Conservation (phyloP, 495 filamentous ascomycete genomes). For the Bathelium albidoporum region DNA sequence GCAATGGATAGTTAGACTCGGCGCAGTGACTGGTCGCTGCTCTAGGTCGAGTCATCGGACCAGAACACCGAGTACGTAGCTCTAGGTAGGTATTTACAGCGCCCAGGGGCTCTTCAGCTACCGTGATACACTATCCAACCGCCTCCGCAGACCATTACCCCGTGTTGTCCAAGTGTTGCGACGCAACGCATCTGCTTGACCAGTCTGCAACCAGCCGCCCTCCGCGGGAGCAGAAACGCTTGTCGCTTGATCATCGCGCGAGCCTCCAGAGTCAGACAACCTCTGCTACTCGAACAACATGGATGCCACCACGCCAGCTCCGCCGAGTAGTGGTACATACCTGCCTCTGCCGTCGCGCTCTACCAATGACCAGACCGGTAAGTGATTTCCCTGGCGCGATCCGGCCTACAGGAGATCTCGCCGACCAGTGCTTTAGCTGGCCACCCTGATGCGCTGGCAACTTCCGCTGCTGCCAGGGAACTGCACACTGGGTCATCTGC, state of each 20-base stretch:
- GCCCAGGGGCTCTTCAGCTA: neutral
- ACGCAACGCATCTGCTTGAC: neutral
- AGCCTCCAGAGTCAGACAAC: neutral
- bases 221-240: neutral
- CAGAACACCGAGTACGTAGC: neutral
- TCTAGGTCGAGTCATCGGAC: neutral
- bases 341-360: neutral
- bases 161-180: neutral
- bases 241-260: neutral
- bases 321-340: neutral
- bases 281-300: neutral
- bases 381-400: neutral
- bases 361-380: neutral
- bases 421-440: neutral
- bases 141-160: neutral
- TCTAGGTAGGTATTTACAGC: conserved; percentile 1
- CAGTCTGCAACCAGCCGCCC: neutral
- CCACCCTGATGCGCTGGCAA: conserved; percentile 6
- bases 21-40: neutral
- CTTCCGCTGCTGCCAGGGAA: neutral
- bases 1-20: neutral
- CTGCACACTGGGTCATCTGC: conserved; percentile 12
- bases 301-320: neutral
- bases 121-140: conserved; percentile 3
- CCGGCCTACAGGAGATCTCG: neutral